Conservation (phyloP, 148 eudicot genomes). For the Spergularia marina region DNA sequence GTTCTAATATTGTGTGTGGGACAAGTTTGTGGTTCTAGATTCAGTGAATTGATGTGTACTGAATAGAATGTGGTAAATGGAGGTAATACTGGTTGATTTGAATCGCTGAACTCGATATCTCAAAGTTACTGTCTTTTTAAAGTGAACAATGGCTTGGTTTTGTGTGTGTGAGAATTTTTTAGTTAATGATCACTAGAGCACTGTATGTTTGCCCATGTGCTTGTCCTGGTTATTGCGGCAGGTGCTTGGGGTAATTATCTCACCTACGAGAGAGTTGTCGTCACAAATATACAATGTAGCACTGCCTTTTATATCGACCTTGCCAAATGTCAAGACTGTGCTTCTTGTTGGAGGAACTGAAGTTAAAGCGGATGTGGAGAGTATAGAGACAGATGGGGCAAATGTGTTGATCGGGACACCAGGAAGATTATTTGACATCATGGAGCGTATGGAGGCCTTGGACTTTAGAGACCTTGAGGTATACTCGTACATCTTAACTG, state of each 20-base stretch:
- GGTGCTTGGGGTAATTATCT: constrained; percentile 80
- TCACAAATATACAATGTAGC: constrained; percentile 86
- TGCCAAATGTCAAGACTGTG: constrained; percentile 58
- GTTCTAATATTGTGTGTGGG: no score
- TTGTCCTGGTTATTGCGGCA: constrained; percentile 27
- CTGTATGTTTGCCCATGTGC: constrained; percentile 7
- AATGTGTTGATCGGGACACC: constrained; percentile 93
- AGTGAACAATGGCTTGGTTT: not conserved
- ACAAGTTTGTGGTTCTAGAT: no score
- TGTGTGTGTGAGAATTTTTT: not conserved
- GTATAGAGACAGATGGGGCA: constrained; percentile 81
- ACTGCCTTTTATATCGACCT: constrained; percentile 72
- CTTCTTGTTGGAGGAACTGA: constrained; percentile 89
- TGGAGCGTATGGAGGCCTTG: constrained; percentile 77
- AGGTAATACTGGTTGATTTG: not conserved
- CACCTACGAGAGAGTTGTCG: constrained; percentile 90
- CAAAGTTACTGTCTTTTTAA: no score
- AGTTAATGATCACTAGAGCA: not conserved
- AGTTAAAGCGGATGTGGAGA: constrained; percentile 60
- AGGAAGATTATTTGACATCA: constrained; percentile 81
- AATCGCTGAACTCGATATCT: not conserved
- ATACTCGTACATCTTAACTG: not conserved
- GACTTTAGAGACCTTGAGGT: constrained; percentile 85
- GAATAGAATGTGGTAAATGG: not conserved
- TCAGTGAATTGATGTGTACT: not conserved